Base-by-base conservation (phyloP, 176 grass and related monocot species). In the Triticum urartu region DNA sequence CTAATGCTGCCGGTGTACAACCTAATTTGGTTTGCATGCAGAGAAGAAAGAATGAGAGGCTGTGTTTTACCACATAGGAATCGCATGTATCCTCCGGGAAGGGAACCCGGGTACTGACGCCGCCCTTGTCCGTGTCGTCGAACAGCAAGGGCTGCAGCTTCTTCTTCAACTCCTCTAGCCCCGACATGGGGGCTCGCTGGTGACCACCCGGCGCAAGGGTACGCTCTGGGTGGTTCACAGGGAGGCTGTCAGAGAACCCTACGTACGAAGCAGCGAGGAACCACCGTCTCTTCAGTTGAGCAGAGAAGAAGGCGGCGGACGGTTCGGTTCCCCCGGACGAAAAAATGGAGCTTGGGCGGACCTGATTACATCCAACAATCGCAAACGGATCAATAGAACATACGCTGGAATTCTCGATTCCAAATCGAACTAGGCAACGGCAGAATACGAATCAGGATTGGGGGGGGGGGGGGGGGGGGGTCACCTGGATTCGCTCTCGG, bases 101-200 rank as follows among this genome's bases (percentile, higher is more conserved):
- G 32, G 90, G 69, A 11, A 76, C 56, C 76, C 87, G 79, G 68
- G 71, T 72, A 11, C 86, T 89, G 33, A 78, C 56, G 12, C 76
- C 88, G 11, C 73, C 86, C 33, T 90, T 88, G 18, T 89, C 90
- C 7, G 75, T 12, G 21, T 84, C 75, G 42, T 92, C 92, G 62
- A 98, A 98, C 67, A 98, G 88, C 75, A 95, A 79, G 50, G 93
- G 96, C 17, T 92, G 86, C 77, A 95, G 84, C 75, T 95, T 98
- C 86, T 90, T 98, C 81, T 87, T 98, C 67, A 98, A 71, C 82
- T 98, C 93, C 90, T 95, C 96, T 20, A 98, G 76, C 64, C 96
- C 93, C 63, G 96, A 58, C 96, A 98, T 98, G 48, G 28, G 43
- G 58, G 33, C 45, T 65, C 42, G 11, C 22, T 10, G 7, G 21